Base-by-base conservation (phyloP, 139 green algal genomes). In the Zygnema cylindricum region DNA sequence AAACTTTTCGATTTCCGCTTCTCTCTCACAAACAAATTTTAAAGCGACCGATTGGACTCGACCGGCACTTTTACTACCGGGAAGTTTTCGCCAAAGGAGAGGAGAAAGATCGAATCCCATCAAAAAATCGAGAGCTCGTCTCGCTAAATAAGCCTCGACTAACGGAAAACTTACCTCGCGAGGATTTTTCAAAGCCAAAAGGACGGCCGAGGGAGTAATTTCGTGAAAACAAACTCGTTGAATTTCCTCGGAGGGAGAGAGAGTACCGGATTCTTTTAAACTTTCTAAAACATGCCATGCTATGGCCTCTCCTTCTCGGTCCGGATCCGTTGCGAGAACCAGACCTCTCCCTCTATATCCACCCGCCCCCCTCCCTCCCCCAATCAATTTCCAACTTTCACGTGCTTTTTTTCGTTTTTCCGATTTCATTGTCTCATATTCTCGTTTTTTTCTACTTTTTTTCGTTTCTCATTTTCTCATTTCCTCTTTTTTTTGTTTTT, bases 251-350 rank as follows among this genome's bases (percentile, higher is more conserved):
- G 32, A 3, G 33, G 32, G 71, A 11, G 3, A 3, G 21, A 88
- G 35, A 33, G 11, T 76, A 40, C 83, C 83, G 3, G 33, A 57
- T 11, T 35, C 42, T 78, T 11, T 21, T 85, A 3, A 96, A 43
- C 11, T 93, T 85, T 97, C 95, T 1, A 92, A 39, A 0, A 99
- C 71, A 91, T 99, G 97, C 97, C 97, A 99, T 33, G 94, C 93
- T 69, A 99, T 99, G 86, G 96, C 97, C 93, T 99, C 97, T 0
- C 97, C 97, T 92, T 92, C 91, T 25, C 92, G 42, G 92, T 99
- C 97, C 1, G 97, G 97, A 87, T 99, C 97, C 0, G 96, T 98
- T 11, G 97, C 97, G 82, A 99, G 93, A 36, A 98, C 32, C n/a
- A 98, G 77, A 32, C 69, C 22, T 36, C 32, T 38, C 2, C 43